Base-by-base conservation (phyloP, 1,284 basidiomycete genomes). In the Malassezia globosa region DNA sequence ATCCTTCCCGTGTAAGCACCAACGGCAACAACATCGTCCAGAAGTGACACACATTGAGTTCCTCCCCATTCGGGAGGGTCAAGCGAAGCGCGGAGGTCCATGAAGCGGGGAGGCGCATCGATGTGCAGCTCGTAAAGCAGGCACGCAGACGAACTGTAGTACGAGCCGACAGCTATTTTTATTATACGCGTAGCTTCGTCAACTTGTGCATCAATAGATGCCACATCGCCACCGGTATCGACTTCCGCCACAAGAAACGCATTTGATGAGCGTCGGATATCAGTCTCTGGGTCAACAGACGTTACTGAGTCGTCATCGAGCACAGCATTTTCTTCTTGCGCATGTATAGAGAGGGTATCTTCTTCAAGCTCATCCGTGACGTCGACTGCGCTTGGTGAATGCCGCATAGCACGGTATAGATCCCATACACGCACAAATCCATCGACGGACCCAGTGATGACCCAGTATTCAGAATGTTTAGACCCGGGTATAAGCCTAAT, bases 201-300 rank as follows among this genome's bases (percentile, higher is more conserved):
- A n/a, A 56, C 21, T 23, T 49, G 31, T 5, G 54, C 56, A 37
- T 58, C 56, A 24, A 58, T 14, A 11, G 47, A 37, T 3, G 48
- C 52, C 2, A 58, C 38, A 27, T 58, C 56, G 24, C 48, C 56
- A 26, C 50, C 47, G n/a, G 54, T 56, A 33, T 58, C 54, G 18
- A 47, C 37, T 40, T 56, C 54, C 3, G 54, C 54, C 26, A 58
- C 25, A 8, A 58, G 54, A n/a, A 41, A 37, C 7, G 50, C 45
- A 10, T 36, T 34, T 5, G 44, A 22, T 8, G 36, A 25, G 21
- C 37, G 35, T 21, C 36, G 33, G 21, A 50, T 41, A 40, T 55
- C 48, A 7, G 26, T 25, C 23, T 37, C 39, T 1, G 48, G 49
- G 26, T 42, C 42, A 24, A 21, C 38, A 24, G 41, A 10, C 10